Evolutionary conservation across 352 stramenopile genomes (phyloP), one percentile per base, ranked within the genome.

Genomic region (Globisporangium camurandrum): DNA sequence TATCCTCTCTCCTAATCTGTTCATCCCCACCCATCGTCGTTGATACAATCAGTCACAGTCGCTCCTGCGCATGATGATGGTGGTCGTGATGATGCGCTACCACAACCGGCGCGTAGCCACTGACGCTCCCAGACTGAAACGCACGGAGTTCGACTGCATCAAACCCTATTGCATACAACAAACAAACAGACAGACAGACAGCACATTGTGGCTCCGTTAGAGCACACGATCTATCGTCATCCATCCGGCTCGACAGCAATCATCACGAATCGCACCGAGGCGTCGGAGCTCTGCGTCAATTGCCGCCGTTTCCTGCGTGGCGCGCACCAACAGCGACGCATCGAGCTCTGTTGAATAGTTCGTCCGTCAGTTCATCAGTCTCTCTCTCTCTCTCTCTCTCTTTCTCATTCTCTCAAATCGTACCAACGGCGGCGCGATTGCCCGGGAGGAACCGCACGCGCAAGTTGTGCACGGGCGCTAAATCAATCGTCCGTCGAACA

Each of bases 391-490:
- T 43, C 38, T 11, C 17, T 43, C 38, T 14, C 10, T 17, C n/a
- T 7, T 43, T 11, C 31, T 43, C 46, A 20, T 23, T 3, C 46
- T 34, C 14, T 26, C 28, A 9, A 43, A 20, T 9, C 16, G 22
- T 46, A 86, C 81, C 82, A 36, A 93, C 63, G 10, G 72, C 82
- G 31, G 82, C 82, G 33, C 75, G 76, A 38, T 89, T 88, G 11
- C 73, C 66, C 16, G 72, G 58, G 12, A 93, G 64, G 49, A 90
- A 90, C 11, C 82, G 76, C 33, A 93, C 82, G 14, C 82, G 78
- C 61, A 93, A 72, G 46, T 77, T 90, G 49, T 66, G 64, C 23
- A 80, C 61, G 17, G 61, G 49, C 28, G 66, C 30, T 8, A 93
- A 51, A 7, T 54, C 51, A 7, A 89, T 47, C n/a, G 68, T 46